phyloP scores from a whole-genome alignment of 2,329 filamentous ascomycete species.

The Paraconiothyrium sp. region DNA sequence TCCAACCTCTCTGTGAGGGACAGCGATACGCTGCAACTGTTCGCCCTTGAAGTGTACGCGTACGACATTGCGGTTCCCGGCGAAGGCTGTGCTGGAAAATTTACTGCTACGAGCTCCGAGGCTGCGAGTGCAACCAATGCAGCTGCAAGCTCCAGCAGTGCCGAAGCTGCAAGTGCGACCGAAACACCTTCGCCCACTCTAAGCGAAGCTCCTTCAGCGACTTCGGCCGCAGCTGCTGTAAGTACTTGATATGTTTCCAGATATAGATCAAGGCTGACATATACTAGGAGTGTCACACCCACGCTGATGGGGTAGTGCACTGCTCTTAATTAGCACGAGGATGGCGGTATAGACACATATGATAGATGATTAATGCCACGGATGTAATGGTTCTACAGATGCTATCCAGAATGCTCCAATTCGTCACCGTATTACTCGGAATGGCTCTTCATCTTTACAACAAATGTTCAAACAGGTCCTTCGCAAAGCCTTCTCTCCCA shows the following conservation, averaged over 20 bases:
- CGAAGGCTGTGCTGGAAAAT: slow-evolving; percentile 66
- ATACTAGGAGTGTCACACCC: slow-evolving; percentile 30
- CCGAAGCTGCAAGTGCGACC: slow-evolving; percentile 13
- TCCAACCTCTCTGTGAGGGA: slow-evolving; percentile 63
- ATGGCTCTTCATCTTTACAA: no score
- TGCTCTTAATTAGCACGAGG: slow-evolving; percentile 19
- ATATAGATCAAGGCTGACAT: not conserved
- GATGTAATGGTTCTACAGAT: not conserved
- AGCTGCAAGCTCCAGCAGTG: slow-evolving; percentile 3
- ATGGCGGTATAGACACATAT: slow-evolving; percentile 3
- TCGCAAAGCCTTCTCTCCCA: no score
- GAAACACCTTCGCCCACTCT: slow-evolving; percentile 21
- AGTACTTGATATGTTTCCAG: not conserved
- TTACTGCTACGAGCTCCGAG: slow-evolving; percentile 23
- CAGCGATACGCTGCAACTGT: slow-evolving; percentile 72
- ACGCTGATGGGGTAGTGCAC: slow-evolving; percentile 25
- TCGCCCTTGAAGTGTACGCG: slow-evolving; percentile 74
- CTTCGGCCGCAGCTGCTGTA: slow-evolving; percentile 23
- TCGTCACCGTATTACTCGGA: no score
- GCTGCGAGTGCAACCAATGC: slow-evolving; percentile 12
- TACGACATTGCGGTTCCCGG: slow-evolving; percentile 72
- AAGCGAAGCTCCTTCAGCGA: slow-evolving; percentile 17
- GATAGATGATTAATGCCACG: no score
- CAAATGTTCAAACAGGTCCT: no score
- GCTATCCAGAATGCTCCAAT: no score